Conservation (phyloP, 495 filamentous ascomycete species). For the Astrocystis sublimbata region DNA sequence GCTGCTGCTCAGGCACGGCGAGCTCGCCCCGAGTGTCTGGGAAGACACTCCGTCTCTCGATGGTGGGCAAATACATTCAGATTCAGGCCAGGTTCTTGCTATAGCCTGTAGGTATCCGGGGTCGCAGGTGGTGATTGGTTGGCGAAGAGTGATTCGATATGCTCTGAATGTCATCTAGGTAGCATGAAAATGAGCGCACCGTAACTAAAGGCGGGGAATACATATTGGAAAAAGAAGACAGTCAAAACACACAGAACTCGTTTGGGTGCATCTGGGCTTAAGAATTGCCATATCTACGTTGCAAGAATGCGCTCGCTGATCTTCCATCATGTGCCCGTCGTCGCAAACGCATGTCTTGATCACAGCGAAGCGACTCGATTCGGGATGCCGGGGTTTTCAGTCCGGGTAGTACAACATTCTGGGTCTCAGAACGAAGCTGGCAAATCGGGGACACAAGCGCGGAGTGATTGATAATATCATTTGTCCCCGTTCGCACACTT, state of each 20-base stretch:
- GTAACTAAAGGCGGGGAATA: not conserved
- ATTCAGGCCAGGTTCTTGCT: constrained; percentile 6
- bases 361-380: not conserved
- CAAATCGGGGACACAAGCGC: constrained; percentile 12
- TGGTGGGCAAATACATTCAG: constrained; percentile 14
- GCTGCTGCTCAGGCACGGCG: not conserved
- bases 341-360: constrained; percentile 5
- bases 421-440: not conserved
- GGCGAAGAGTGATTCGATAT: not conserved
- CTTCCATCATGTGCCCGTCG: not conserved
- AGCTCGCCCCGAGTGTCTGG: constrained; percentile 1
- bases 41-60: not conserved
- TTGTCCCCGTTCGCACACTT: constrained; percentile 5
- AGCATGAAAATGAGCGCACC: not conserved
- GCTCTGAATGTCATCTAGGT: not conserved
- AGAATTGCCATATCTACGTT: not conserved
- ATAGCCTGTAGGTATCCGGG: not conserved
- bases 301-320: not conserved
- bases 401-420: not conserved
- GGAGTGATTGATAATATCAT: constrained; percentile 12
- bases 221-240: not conserved
- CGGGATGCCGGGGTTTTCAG: constrained; percentile 1
- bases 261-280: not conserved
- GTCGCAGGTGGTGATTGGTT: constrained; percentile 9
- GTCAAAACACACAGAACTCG: not conserved